phyloP scores from a whole-genome alignment of 352 stramenopile species.

The Phytophthora ohioensis region DNA sequence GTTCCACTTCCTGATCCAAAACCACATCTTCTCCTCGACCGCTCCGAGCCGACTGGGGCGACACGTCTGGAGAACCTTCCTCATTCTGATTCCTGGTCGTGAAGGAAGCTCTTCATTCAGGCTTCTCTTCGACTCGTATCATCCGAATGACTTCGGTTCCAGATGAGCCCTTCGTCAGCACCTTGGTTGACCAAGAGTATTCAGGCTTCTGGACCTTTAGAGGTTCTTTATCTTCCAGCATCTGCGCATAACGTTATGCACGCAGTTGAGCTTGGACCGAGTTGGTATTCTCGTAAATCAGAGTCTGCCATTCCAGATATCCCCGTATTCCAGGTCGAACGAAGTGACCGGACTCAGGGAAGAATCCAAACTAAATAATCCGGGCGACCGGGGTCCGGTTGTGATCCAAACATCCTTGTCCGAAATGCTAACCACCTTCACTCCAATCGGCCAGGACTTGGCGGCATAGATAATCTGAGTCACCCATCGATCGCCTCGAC shows the following conservation, averaged over 20 bases:
- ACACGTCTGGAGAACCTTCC: no score
- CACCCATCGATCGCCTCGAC: not conserved
- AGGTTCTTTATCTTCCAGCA: not conserved
- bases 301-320: no score
- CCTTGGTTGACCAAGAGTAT: not conserved
- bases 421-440: constrained; percentile 5
- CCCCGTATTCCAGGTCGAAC: not conserved
- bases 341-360: not conserved
- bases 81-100: no score
- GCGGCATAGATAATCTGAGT: not conserved
- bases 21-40: no score
- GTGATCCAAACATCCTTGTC: not conserved
- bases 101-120: no score
- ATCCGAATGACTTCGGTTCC: no score
- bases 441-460: not conserved
- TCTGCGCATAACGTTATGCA: not conserved
- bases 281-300: no score
- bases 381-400: not conserved
- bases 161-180: not conserved
- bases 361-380: constrained; percentile 1
- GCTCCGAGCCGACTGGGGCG: no score
- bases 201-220: not conserved
- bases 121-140: no score
- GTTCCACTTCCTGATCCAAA: no score
- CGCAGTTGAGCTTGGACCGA: no score